Evolutionary conservation across 495 filamentous ascomycete genomes (phyloP), one percentile per base, ranked within the genome.

Genomic region (Neurospora tetraspora): DNA sequence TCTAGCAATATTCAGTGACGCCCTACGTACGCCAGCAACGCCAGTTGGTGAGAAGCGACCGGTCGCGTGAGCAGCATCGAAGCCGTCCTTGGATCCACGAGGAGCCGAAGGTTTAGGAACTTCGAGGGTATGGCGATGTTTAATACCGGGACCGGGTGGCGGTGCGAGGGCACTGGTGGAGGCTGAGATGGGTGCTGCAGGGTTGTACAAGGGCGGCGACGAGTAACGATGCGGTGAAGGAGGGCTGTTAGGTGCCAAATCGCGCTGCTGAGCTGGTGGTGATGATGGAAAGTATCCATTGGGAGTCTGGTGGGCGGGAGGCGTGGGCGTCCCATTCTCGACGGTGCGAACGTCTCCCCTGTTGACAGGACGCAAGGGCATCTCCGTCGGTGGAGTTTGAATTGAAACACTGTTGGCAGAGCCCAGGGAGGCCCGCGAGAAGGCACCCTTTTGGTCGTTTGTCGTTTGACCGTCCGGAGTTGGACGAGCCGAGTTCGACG

Each of bases 41-140:
- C 82, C 83, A 1, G 91, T 93, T 0, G 94, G 94, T n/a, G 95
- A 97, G 77, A 96, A 92, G 71, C 93, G 89, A 69, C 93, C 96
- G 73, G 85, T 94, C 34, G 89, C 86, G 68, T 87, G 89, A 2
- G 88, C 88, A 34, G 84, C 85, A 72, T 96, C 92, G 65, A 91
- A 89, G 27, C 84, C 85, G 71, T 89, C 86, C 69, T 84, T 84
- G 10, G 86, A 86, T 23, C 81, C 87, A 20, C 87, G 83, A 20
- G 75, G 79, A 20, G 86, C 76, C 43, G 80, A 78, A 20, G 81
- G 76, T 82, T 90, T 86, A 73, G 96, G 91, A 2, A 98, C 93
- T 80, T 98, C 94, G 37, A 98, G 82, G 0, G 95, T 98, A 82
- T 98, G 92, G 72, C 96, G 90, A 69, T 98, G 93, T 78, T 91